These are phyloP conservation scores for Russula foetens DNA, from an alignment of 768 basidiomycete species.

Conservation along the genomic window DNA sequence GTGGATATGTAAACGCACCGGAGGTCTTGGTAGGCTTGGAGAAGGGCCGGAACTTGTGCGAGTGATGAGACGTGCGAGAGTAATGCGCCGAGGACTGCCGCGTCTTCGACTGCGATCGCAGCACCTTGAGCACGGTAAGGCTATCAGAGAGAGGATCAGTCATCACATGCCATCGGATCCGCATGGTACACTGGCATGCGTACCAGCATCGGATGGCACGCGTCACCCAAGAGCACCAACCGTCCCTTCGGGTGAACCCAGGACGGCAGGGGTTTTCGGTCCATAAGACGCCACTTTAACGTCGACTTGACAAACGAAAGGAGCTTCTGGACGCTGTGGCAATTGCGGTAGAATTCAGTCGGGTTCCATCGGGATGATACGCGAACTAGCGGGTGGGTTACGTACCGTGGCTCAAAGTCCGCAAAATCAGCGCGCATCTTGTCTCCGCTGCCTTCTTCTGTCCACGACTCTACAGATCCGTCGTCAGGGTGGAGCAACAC, in stretches of 20 bases:
- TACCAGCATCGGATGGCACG: constrained; percentile 39
- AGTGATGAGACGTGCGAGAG: constrained; percentile 38
- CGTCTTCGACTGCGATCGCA: constrained; percentile 44
- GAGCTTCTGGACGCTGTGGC: constrained; percentile 30
- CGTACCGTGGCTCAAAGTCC: constrained; percentile 35
- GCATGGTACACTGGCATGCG: neutral
- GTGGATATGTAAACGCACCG: constrained; percentile 24
- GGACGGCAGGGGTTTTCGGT: constrained; percentile 31
- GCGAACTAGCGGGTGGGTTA: neutral
- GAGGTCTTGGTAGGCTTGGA: constrained; percentile 45
- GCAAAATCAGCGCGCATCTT: constrained; percentile 36
- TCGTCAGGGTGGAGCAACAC: constrained; percentile 33
- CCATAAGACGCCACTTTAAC: constrained; percentile 37
- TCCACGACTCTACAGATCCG: constrained; percentile 36
- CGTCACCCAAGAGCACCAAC: constrained; percentile 33
- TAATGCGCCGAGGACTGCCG: constrained; percentile 38
- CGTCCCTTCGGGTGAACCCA: constrained; percentile 33
- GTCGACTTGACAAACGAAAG: constrained; percentile 31
- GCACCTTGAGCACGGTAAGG: constrained; percentile 39
- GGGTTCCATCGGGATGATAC: neutral
- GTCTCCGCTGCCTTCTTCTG: constrained; percentile 34
- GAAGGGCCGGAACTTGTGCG: constrained; percentile 36
- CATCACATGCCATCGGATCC: no score
- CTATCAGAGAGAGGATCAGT: constrained; percentile 10
- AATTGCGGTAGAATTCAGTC: no score